Evolutionary conservation across 331 rosid species (phyloP), one percentile per base, ranked within the genome.

Genomic region (Saraca asoca): DNA sequence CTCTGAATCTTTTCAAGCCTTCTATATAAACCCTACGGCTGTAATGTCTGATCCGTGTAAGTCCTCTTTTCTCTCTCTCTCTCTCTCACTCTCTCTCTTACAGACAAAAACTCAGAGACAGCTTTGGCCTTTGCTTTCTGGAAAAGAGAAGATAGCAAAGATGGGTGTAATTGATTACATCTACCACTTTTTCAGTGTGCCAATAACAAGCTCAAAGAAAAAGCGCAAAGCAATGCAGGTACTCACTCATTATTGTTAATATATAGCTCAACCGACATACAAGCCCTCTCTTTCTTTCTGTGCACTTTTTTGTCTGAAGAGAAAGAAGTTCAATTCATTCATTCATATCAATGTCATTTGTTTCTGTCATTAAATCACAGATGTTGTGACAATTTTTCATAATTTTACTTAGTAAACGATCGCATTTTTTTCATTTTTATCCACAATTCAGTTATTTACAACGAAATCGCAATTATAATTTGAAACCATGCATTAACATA

Each of bases 171-270:
- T 91, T 77, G 74, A 85, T 79, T 89, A 74, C 67, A 85, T 91
- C 62, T 78, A 82, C 35, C 72, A 83, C 86, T 85, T 91, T 76
- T 91, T 91, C 81, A 80, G 53, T 67, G 69, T 78, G 31, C 31
- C 31, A 24, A 24, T 24, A 62, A 73, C 86, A 5, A 39, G 38
- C 80, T 70, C 83, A 71, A 87, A 78, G 68, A 41, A 76, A 79
- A 89, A 82, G 81, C 92, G 79, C 76, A 91, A 87, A 66, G 61
- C 95, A 78, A 80, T 91, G 95, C 96, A 88, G 98, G 96, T 88
- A 83, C 48, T 46, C 55, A n/a, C 42, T 46, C 10, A 14, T 54
- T 14, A 5, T 24, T 24, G 31, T 24, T 24, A 24, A 24, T 24
- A 24, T 24, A 24, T 24, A 24, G 31, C 1, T 24, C 31, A 24